Base-by-base conservation (phyloP, 306 rosid species). In the Casuarina equisetifolia region DNA sequence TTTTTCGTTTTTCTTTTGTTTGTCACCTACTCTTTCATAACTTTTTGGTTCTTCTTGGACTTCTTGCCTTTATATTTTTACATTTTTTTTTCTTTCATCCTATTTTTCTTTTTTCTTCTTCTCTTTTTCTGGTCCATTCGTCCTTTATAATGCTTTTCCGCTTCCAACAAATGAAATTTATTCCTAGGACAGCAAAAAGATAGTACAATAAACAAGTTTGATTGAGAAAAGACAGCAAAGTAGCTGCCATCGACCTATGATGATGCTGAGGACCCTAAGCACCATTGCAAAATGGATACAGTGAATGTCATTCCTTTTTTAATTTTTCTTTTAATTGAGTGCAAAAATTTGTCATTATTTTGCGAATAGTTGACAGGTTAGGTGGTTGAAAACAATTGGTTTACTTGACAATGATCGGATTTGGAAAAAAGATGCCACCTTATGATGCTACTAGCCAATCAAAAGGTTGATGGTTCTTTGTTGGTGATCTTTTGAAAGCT, bases 361-460 rank as follows among this genome's bases (percentile, higher is more conserved):
- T 9, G 55, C 67, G 82, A 80, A 88, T 86, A 72, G 95, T 88
- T 85, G 87, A 17, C 43, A 76, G 81, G 85, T 85, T 86, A 85
- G 91, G 92, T 88, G 80, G 75, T 76, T 76, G 91, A 90, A 85
- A 87, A 77, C 88, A 86, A 69, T 76, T 32, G 91, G 76, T 77
- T 70, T 48, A 64, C 54, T 64, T 50, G 74, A 79, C 46, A 19
- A 42, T 15, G 70, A 43, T 78, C 84, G 62, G 84, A 76, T 86
- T 86, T 67, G 45, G 82, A 85, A 88, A 85, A 72, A 77, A 82
- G 88, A 71, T 45, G 38, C 53, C 82, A 77, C 70, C 79, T 75
- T 82, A 82, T 76, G 63, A 74, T 72, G 67, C 69, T 69, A 49
- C 38, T 39, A 11, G 35, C 55, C 83, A 61, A 49, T 42, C 62